Base-by-base conservation (phyloP, 176 grass and related monocot species). In the Alopecurus myosuroides region DNA sequence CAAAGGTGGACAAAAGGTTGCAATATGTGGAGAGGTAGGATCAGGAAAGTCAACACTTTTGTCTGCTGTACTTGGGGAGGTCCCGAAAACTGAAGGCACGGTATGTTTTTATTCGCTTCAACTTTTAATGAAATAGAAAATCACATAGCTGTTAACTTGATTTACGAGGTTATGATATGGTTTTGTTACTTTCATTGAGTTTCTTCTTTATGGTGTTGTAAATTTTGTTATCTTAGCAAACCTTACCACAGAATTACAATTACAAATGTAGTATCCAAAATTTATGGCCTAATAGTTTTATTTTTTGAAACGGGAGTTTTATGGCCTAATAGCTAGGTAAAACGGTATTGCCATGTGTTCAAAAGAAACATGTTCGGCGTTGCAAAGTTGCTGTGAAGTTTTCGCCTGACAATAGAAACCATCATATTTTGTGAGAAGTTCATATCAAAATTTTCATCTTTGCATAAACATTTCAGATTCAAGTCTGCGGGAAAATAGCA, bases 1-100 rank as follows among this genome's bases (percentile, higher is more conserved):
- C 23, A 94, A 89, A 85, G 7, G 34, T 67, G 88, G 94, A 75
- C 78, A 96, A 44, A 99, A 96, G 61, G 88, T 99, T 74, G 93
- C 97, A 57, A 91, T 99, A 37, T 99, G 97, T 74, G 97, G 93
- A 13, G 97, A 99, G 88, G 97, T 99, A 82, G 97, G 97, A 30
- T 96, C 93, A 1, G 97, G 97, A 52, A 99, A 99, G 65, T 99
- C 97, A 23, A 99, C 89, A 69, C 90, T 99, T 78, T 76, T 96
- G 81, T 91, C 93, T 76, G 86, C 97, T 78, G 81, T 96, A 74
- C 90, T 96, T 2, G 93, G 97, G 58, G 97, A 96, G 86, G 78
- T 99, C 67, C 87, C 70, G 0, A 91, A 85, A 83, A 94, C 81
- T 19, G 78, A 82, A 58, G 93, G 97, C 83, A 86, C 1, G 86